phyloP scores from a whole-genome alignment of 2,329 filamentous ascomycete genomes.

The Penicillium sp. region DNA sequence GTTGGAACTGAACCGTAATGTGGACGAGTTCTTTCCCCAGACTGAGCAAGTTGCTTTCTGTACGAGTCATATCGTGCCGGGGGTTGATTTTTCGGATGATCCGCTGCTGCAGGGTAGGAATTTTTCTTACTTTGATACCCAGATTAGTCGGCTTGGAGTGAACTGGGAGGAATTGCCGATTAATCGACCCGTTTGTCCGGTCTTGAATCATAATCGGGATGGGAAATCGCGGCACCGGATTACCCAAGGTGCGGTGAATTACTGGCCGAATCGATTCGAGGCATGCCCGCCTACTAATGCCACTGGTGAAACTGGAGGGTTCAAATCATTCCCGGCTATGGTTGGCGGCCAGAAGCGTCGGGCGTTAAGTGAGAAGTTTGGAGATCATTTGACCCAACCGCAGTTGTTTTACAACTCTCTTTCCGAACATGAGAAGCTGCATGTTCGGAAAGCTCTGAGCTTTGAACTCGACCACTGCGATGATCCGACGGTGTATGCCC shows the following conservation, averaged over 20 bases:
- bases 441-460: conserved; percentile 37
- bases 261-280: conserved; percentile 73
- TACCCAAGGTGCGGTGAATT: conserved; percentile 69
- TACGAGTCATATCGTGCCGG: conserved; percentile 74
- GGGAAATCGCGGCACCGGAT: conserved; percentile 72
- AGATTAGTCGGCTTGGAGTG: conserved; percentile 66
- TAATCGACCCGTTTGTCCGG: conserved; percentile 70
- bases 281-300: conserved; percentile 59
- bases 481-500: conserved; percentile 71
- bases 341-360: conserved; percentile 72
- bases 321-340: conserved; percentile 45
- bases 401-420: conserved; percentile 39
- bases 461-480: conserved; percentile 58
- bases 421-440: conserved; percentile 34
- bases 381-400: conserved; percentile 39
- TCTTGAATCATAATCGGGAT: conserved; percentile 75
- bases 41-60: conserved; percentile 83
- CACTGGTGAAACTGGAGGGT: too few species aligned
- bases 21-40: conserved; percentile 79
- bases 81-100: conserved; percentile 74
- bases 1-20: conserved; percentile 73
- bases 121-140: conserved; percentile 53
- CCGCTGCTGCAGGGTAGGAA: conserved; percentile 73
- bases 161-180: conserved; percentile 78
- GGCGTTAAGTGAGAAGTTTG: conserved; percentile 43